Evolutionary conservation across 1,284 basidiomycete species (phyloP).

Genomic region (Trichosporon sp.): DNA sequence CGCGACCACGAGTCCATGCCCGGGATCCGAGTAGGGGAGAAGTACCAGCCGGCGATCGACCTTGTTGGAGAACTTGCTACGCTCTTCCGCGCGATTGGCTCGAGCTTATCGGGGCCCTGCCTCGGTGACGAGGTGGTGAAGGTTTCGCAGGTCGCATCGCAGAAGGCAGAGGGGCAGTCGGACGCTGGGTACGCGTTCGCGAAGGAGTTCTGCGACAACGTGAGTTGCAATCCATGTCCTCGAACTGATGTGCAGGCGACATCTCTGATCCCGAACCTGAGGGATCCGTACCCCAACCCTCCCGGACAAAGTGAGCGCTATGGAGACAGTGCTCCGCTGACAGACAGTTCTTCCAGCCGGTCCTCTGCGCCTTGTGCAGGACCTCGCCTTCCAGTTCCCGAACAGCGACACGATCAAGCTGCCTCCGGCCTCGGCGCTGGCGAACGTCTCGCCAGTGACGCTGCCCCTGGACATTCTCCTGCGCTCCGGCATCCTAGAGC

Average conservation of each 20-base stretch:
- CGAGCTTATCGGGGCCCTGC: slow-evolving; percentile 17
- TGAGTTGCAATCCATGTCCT: slow-evolving; percentile 9
- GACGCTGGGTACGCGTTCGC: slow-evolving; percentile 17
- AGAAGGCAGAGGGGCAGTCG: slow-evolving; percentile 3
- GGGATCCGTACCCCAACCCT: slow-evolving; percentile 15
- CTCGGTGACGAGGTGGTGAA: slow-evolving; percentile 30
- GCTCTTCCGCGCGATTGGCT: slow-evolving; percentile 23
- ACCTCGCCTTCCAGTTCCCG: slow-evolving; percentile 24
- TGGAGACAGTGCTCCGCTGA: slow-evolving; percentile 5
- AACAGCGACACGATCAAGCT: slow-evolving; percentile 12
- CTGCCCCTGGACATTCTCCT: slow-evolving; percentile 26
- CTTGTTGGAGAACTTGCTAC: slow-evolving; percentile 20
- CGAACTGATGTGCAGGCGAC: slow-evolving; percentile 12
- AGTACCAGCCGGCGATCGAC: slow-evolving; percentile 22
- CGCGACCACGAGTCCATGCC: slow-evolving; percentile 34
- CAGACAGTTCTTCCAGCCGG: slow-evolving; percentile 25
- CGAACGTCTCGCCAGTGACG: slow-evolving; percentile 29
- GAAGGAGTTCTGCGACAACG: slow-evolving; percentile 22
- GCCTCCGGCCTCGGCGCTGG: slow-evolving; percentile 17
- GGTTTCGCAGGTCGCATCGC: slow-evolving; percentile 6
- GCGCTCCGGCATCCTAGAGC: slow-evolving; percentile 22
- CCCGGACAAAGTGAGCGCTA: slow-evolving; percentile 11
- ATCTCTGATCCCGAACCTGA: slow-evolving; percentile 14
- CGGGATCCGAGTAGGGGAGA: slow-evolving; percentile 32
- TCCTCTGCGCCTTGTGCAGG: slow-evolving; percentile 31